These are phyloP conservation scores for Xylaria sp. DNA, from an alignment of 2,329 filamentous ascomycete species.

Conservation along the genomic window DNA sequence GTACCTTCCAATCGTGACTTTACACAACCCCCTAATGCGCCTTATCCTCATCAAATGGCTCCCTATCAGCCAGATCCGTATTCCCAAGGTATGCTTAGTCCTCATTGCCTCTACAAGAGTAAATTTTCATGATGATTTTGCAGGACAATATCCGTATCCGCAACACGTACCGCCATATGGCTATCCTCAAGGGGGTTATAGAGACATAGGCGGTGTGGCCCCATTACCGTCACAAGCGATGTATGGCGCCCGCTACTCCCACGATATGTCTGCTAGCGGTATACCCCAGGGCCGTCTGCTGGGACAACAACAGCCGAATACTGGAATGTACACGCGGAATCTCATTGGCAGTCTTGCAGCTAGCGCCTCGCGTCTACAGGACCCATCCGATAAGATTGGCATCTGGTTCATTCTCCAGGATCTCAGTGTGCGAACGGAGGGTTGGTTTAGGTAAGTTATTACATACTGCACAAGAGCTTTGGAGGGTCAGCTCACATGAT, in stretches of 20 bases:
- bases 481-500: conserved; percentile 28
- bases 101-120: neutral
- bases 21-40: conserved; percentile 42
- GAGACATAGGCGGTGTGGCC: conserved; percentile 46
- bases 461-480: conserved; percentile 4
- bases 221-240: conserved; percentile 49
- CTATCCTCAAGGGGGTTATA: conserved; percentile 46
- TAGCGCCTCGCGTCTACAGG: conserved; percentile 85
- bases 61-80: conserved; percentile 47
- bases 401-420: conserved; percentile 99
- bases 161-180: conserved; percentile 47
- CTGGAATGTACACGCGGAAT: conserved; percentile 93
- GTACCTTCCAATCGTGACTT: conserved; percentile 49
- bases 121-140: conserved; percentile 28
- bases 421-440: conserved; percentile 92
- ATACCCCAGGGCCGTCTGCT: conserved; percentile 50
- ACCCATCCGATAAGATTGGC: conserved; percentile 82
- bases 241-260: conserved; percentile 50
- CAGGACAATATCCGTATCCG: conserved; percentile 46
- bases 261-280: conserved; percentile 52
- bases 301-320: conserved; percentile 61
- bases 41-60: conserved; percentile 46
- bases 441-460: conserved; percentile 78
- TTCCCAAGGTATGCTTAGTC: conserved; percentile 42
- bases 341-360: conserved; percentile 92